phyloP scores from a whole-genome alignment of 805 yeast species.

The Candida sanyiensis region DNA sequence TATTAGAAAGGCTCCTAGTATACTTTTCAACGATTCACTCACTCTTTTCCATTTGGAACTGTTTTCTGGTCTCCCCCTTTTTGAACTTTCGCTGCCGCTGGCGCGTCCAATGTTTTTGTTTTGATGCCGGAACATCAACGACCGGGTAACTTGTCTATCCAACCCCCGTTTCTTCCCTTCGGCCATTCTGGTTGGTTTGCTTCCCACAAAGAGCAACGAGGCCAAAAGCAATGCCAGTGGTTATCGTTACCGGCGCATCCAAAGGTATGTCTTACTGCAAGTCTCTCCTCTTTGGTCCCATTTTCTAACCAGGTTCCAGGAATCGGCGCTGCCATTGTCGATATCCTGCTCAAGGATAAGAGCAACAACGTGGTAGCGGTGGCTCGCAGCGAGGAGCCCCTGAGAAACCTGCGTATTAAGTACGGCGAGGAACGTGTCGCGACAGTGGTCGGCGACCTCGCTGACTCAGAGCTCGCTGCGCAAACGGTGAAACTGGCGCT shows the following conservation, averaged over 20 bases:
- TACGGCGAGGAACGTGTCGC: constrained; percentile 46
- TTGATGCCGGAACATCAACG: background rate
- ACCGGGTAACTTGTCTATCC: constrained; percentile 1
- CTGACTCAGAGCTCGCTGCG: constrained; percentile 34
- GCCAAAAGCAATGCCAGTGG: constrained; percentile 30
- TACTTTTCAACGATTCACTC: background rate
- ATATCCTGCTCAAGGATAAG: constrained; percentile 35
- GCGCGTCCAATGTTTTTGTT: no score
- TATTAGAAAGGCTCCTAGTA: no score
- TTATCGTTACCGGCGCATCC: constrained; percentile 59
- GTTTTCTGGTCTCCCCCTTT: background rate
- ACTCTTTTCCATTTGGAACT: constrained; percentile 9
- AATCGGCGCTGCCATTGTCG: constrained; percentile 74
- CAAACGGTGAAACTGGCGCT: constrained; percentile 41
- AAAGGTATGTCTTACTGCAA: constrained; percentile 35
- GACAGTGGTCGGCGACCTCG: constrained; percentile 56
- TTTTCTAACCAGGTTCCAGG: constrained; percentile 36
- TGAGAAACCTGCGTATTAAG: constrained; percentile 37
- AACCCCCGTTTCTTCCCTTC: no score
- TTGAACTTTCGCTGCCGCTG: background rate
- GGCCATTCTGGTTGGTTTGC: no score
- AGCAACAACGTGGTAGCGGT: constrained; percentile 54
- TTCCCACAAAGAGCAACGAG: no score
- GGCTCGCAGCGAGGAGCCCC: constrained; percentile 55
- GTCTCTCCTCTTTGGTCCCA: no score